Evolutionary conservation across 805 yeast species (phyloP), one percentile per base, ranked within the genome.

Genomic region (Phaffomyces thermotolerans): DNA sequence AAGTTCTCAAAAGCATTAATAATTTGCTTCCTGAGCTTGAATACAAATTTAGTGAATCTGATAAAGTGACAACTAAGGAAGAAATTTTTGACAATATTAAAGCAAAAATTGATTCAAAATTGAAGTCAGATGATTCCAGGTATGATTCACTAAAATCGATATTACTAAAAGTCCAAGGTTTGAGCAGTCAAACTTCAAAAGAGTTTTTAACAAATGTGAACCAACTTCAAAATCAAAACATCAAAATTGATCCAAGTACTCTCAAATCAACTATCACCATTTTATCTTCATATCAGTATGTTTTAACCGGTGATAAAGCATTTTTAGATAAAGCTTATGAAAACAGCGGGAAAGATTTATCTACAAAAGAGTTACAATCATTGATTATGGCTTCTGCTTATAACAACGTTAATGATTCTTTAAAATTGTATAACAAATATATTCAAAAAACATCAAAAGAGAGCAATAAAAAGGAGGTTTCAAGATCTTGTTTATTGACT

Each of bases 341-440:
- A 27, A 27, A 27, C 13, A 10, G 29, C 10, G 13, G 29, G 2
- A 27, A 27, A 5, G 29, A 27, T 10, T 6, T 13, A 27, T 10
- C 6, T 6, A 27, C 29, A 27, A 8, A 12, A 10, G 29, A 27
- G 10, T 44, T 73, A 7, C 70, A 72, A 43, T 60, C 65, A 5
- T 52, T 69, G 37, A 71, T 78, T 13, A 49, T 76, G 8, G 72
- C 70, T 0, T 56, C 64, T 22, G 56, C 74, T 10, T 60, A 58
- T 33, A 68, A 70, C 35, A 64, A 71, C 34, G 45, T 62, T 7
- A 72, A 69, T 8, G 48, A 57, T 35, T 59, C 76, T 1, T 60
- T 78, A 34, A 64, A 60, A 3, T 44, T 73, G 4, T 78, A 68
- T 57, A 78, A 78, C 50, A 62, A 65, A 14, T 68, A 69, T 53